Conservation (phyloP, 2,329 filamentous ascomycete genomes). For the Trichoderma atroviride region DNA sequence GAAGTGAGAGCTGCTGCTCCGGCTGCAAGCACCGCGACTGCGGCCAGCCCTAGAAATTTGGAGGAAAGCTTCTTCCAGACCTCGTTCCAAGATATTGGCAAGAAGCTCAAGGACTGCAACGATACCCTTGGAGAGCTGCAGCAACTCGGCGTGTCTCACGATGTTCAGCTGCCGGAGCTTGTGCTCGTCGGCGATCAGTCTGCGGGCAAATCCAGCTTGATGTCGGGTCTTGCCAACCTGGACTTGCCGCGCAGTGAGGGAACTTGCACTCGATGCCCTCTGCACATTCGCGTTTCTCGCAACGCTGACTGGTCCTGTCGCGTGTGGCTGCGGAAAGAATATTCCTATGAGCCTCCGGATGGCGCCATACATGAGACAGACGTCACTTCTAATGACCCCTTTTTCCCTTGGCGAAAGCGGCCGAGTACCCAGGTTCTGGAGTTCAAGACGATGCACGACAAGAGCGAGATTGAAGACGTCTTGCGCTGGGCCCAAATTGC, state of each 20-base stretch:
- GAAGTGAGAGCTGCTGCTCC: slow-evolving; percentile 40
- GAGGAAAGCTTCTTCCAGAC: slow-evolving; percentile 48
- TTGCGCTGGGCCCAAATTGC: slow-evolving; percentile 78
- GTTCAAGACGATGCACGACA: slow-evolving; percentile 67
- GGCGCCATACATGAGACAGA: slow-evolving; percentile 48
- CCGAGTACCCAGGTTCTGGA: slow-evolving; percentile 49
- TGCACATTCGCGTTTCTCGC: slow-evolving; percentile 73
- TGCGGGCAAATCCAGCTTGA: slow-evolving; percentile 74
- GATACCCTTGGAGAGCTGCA: slow-evolving; percentile 69
- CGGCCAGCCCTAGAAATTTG: slow-evolving; percentile 33
- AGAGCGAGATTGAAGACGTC: slow-evolving; percentile 64
- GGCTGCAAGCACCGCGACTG: slow-evolving; percentile 7
- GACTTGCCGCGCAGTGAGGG: slow-evolving; percentile 68
- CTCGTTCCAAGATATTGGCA: slow-evolving; percentile 58
- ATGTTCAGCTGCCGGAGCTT: slow-evolving; percentile 73
- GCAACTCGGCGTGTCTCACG: slow-evolving; percentile 70
- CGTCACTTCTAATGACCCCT: slow-evolving; percentile 55
- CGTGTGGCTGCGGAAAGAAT: slow-evolving; percentile 68
- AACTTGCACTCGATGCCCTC: slow-evolving; percentile 78
- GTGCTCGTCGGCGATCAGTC: slow-evolving; percentile 85
- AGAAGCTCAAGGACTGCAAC: slow-evolving; percentile 66
- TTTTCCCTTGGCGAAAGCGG: slow-evolving; percentile 67
- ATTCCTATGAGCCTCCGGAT: slow-evolving; percentile 52
- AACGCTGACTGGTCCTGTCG: slow-evolving; percentile 67
- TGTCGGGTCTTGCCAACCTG: slow-evolving; percentile 69